Percentiles rank a stretch among this genome's conserved stretches.
Evolutionary conservation across 139 green algal genomes (phyloP).

Genomic region (Mesotaenium endlicherianum): DNA sequence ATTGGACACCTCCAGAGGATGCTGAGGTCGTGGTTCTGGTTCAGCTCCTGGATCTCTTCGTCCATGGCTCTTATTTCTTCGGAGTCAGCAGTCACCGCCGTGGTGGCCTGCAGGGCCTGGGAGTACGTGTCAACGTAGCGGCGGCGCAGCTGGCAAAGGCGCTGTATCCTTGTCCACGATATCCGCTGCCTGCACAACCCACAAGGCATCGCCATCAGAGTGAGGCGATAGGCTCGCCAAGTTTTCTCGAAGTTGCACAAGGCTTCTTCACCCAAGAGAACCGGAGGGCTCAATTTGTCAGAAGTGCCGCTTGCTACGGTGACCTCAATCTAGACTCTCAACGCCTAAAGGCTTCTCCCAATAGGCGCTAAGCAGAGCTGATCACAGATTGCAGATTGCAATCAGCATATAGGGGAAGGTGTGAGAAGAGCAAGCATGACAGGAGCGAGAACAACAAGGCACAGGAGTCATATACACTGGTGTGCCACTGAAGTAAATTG

Average conservation of each 20-base stretch:
- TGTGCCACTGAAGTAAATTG: too few relatives aligned
- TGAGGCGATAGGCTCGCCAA: too few relatives aligned
- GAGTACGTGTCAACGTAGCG: background rate
- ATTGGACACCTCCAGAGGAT: constrained; percentile 34
- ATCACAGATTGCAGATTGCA: background rate
- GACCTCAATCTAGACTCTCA: too few relatives aligned
- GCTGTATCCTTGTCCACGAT: background rate
- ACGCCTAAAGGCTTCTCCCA: too few relatives aligned
- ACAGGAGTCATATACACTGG: background rate
- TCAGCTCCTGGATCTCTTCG: too few relatives aligned
- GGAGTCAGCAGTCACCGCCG: background rate
- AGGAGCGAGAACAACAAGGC: background rate
- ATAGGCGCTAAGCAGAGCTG: too few relatives aligned
- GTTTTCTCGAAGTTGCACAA: too few relatives aligned
- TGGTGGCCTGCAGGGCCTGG: background rate
- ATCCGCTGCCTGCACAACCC: constrained; percentile 5
- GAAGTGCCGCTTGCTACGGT: too few relatives aligned
- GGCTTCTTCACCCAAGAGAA: too few relatives aligned
- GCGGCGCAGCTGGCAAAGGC: constrained; percentile 10
- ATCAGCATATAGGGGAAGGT: too few relatives aligned
- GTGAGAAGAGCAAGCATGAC: too few relatives aligned
- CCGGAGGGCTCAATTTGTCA: too few relatives aligned
- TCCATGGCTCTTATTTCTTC: constrained; percentile 22
- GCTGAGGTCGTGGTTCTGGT: constrained; percentile 35
- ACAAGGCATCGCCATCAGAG: background rate